A percentile compares a stretch with the other conserved stretches of the same genome.
Evolutionary conservation across 352 stramenopile species (phyloP).

Genomic region (Vaucheria bursata): DNA sequence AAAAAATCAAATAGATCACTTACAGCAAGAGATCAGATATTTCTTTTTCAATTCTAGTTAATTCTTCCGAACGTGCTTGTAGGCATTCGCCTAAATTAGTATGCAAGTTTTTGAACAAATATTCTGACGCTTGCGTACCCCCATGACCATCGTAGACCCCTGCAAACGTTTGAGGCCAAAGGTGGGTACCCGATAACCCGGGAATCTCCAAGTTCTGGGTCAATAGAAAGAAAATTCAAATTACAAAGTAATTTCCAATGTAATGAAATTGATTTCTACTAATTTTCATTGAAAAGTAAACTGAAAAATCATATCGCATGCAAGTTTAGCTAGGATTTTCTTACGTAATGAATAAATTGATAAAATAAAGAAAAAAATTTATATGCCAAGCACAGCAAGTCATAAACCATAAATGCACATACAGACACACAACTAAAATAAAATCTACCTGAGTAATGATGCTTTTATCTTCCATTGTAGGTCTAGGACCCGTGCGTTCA

Average conservation of each 20-base stretch:
- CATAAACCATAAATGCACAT: too few species aligned
- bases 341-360: too few species aligned
- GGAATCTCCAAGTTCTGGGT: not conserved
- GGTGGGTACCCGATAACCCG: not conserved
- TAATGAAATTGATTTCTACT: too few species aligned
- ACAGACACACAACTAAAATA: slow-evolving; percentile 7
- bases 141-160: slow-evolving; percentile 93
- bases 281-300: too few species aligned
- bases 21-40: too few species aligned
- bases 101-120: slow-evolving; percentile 37
- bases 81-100: not conserved
- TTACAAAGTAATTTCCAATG: not conserved
- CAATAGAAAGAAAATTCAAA: not conserved
- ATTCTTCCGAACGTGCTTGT: not conserved
- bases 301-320: too few species aligned
- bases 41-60: too few species aligned
- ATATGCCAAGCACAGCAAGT: too few species aligned
- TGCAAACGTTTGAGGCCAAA: slow-evolving; percentile 80
- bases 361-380: too few species aligned
- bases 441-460: slow-evolving; percentile 76
- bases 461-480: slow-evolving; percentile 90
- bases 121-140: slow-evolving; percentile 51
- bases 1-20: too few species aligned
- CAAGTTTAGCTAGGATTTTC: too few species aligned
- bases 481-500: slow-evolving; percentile 79